phyloP scores from a whole-genome alignment of 129 eudicot species.

The Kitagawia praeruptora region DNA sequence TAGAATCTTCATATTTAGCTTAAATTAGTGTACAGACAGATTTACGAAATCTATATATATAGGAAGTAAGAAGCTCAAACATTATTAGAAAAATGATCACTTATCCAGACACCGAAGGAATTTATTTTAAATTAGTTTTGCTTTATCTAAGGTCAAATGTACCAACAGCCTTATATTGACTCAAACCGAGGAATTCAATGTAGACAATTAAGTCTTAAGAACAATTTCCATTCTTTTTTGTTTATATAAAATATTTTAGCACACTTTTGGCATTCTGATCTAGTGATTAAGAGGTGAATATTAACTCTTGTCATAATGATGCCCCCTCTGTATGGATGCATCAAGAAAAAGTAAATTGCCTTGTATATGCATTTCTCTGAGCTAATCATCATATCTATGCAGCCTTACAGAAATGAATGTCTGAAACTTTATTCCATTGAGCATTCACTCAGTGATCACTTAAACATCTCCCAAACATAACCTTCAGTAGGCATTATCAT shows the following conservation, averaged over 20 bases:
- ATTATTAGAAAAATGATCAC: neutral
- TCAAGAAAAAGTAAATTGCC: neutral
- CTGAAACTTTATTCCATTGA: neutral
- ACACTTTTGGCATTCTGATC: neutral
- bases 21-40: neutral
- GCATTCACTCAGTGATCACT: neutral
- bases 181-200: neutral
- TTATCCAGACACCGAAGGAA: neutral
- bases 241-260: no score
- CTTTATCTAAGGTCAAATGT: neutral
- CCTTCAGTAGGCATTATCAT: neutral
- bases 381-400: neutral
- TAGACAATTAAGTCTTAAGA: neutral
- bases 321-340: neutral
- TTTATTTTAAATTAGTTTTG: neutral
- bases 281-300: neutral
- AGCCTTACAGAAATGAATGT: neutral
- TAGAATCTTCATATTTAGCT: neutral
- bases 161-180: neutral
- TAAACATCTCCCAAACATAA: neutral
- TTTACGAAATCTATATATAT: neutral
- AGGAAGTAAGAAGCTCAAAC: neutral
- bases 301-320: neutral
- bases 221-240: neutral
- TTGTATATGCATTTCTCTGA: neutral